Evolutionary conservation across 2,329 filamentous ascomycete species (phyloP), one percentile per base, ranked within the genome.

Genomic region (Tolypocladium nubicola): DNA sequence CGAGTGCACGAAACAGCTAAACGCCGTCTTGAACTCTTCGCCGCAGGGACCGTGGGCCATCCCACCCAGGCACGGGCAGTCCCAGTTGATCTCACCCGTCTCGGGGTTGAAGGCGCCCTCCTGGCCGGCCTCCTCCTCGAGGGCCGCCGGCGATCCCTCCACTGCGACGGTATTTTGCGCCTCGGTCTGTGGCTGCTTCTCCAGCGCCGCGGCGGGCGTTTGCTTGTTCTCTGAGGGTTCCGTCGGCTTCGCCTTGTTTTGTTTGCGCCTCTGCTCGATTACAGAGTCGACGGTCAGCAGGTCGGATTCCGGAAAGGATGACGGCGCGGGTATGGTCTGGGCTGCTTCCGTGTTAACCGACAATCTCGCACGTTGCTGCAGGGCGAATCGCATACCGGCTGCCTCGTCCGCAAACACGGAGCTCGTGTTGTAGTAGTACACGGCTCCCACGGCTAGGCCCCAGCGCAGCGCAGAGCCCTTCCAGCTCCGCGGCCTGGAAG

Each of bases 11-110:
- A 99, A 99, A 77, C 94, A 99, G 82, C 91, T 96, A 68, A 99
- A 99, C 0, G 94, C 94, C 30, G 86, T 86, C 78, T 87, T 91
- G 82, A 99, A 99, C 68, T 97, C 86, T 70, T 95, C 90, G 53
- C 94, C 94, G 70, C 94, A 99, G 56, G 94, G 94, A 0, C 94
- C 94, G 69, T 96, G 77, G 9, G 94, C 94, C 94, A 99, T 99
- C 56, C 94, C 94, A 53, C 94, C 94, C 39, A 99, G 78, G 72
- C 94, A 99, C 19, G 94, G 94, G 74, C 94, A 99, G 71, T 97
- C 94, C 94, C 94, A 99, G 80, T 99, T 99, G 76, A 99, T 99
- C 81, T 99, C 94, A 65, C 94, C 94, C 11, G 94, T 99, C 77
- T 97, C 94, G 3, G 92, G 91, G 74, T 99, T 96, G 78, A 97